phyloP scores from a whole-genome alignment of 495 filamentous ascomycete genomes.

The Opeltia flavorubescens region DNA sequence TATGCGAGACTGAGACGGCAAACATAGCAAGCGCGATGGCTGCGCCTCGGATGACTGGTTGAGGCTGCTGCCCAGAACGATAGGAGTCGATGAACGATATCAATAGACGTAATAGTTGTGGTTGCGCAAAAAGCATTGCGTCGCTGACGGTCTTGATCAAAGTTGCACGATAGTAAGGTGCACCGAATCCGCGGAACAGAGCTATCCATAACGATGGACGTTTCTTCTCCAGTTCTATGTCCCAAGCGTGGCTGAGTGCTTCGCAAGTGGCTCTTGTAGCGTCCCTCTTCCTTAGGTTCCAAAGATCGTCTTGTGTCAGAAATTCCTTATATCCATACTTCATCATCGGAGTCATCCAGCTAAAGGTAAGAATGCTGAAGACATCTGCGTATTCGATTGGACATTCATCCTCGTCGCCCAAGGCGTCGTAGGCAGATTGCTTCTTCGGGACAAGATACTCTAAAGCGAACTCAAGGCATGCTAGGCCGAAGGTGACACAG shows the following conservation, averaged over 20 bases:
- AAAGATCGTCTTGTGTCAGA: conserved; percentile 91
- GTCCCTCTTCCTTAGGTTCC: conserved; percentile 74
- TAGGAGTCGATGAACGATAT: conserved; percentile 85
- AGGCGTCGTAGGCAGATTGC: conserved; percentile 63
- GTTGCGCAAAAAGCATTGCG: conserved; percentile 72
- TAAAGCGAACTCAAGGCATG: conserved; percentile 58
- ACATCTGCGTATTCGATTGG: conserved; percentile 88
- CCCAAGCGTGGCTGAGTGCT: conserved; percentile 63
- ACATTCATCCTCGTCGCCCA: conserved; percentile 85
- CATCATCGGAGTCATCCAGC: conserved; percentile 99
- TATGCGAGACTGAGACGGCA: conserved; percentile 70
- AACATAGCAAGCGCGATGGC: conserved; percentile 93
- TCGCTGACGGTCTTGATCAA: conserved; percentile 82
- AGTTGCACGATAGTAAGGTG: conserved; percentile 63
- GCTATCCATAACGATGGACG: conserved; percentile 84
- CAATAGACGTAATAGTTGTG: conserved; percentile 73
- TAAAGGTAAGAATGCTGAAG: conserved; percentile 87
- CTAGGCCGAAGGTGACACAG: conserved; percentile 58
- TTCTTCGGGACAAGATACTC: conserved; percentile 92
- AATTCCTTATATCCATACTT: conserved; percentile 82
- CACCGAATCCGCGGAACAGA: conserved; percentile 73
- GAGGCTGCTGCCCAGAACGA: conserved; percentile 29
- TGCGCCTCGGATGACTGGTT: conserved; percentile 70
- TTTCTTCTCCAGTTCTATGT: conserved; percentile 55
- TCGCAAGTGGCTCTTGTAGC: conserved; percentile 55